Percentiles rank a stretch among this genome's conserved stretches.
Conservation (phyloP, 2,329 filamentous ascomycete genomes). For the Lasiodiplodia theobromae region DNA sequence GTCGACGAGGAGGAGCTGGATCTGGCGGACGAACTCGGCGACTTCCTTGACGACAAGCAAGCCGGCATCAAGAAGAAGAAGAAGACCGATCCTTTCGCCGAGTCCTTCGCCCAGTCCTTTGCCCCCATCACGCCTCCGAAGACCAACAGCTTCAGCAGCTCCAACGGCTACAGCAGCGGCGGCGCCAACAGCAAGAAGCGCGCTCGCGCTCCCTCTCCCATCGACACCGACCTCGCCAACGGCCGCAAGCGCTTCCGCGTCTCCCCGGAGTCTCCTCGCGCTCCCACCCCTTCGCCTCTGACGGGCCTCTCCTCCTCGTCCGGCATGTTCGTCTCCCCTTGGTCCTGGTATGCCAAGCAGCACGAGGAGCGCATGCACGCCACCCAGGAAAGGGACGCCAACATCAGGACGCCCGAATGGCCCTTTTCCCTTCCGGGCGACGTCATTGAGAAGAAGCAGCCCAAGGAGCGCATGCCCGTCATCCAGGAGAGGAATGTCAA, state of each 20-base stretch:
- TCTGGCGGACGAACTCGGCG: too few species aligned
- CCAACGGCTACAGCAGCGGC: neutral
- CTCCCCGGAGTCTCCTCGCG: neutral
- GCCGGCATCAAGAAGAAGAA: too few species aligned
- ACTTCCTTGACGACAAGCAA: too few species aligned
- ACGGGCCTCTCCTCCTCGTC: neutral
- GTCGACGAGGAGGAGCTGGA: neutral
- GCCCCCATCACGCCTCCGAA: neutral
- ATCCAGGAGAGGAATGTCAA: too few species aligned
- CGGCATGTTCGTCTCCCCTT: neutral
- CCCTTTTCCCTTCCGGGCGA: too few species aligned
- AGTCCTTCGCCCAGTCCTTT: neutral
- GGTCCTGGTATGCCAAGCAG: neutral
- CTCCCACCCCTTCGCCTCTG: neutral
- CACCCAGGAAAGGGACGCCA: too few species aligned
- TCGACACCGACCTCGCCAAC: neutral
- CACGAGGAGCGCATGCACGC: too few species aligned
- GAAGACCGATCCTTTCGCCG: neutral
- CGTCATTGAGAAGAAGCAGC: too few species aligned
- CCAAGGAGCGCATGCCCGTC: too few species aligned
- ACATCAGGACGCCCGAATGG: too few species aligned
- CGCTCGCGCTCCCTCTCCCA: neutral
- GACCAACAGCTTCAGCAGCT: neutral
- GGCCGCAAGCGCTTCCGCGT: neutral
- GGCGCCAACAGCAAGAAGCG: neutral